Base-by-base conservation (phyloP, 2,329 filamentous ascomycete genomes). In the Fusarium goolgardi region DNA sequence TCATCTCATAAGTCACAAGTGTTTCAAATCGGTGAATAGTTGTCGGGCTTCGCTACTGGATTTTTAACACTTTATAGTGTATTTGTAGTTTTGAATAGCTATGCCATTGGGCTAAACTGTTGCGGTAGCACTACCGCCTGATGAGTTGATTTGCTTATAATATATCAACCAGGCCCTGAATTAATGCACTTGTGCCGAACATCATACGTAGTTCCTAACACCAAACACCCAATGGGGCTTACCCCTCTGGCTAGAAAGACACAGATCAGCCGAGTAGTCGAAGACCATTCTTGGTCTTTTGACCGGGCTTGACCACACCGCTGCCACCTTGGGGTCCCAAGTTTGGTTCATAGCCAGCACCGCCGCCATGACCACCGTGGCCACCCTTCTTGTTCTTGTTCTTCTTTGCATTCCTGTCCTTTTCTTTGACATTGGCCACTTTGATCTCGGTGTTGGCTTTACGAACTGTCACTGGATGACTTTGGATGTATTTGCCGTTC, bases 401-500 rank as follows among this genome's bases (percentile, higher is more conserved):
- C 69, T 81, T 76, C 65, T 76, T 76, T 51, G 73, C 69, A 34
- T 74, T 72, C 29, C 77, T 76, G 55, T 82, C 77, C 72, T 87
- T 87, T 43, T 91, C 90, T 74, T 88, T 89, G 71, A 88, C 85
- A n/a, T 85, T 85, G 15, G 89, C 85, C 6, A 93, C 88, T 76
- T 92, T 93, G 78, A 99, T 93, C 78, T 98, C 94, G 8, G 95
- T 97, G 71, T 91, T 97, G 70, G 92, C 93, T 78, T 96, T 92
- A 78, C 92, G 90, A 71, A 98, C 87, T 27, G 92, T 83, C 29
- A 97, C 92, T 0, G 96, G 96, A 79, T 98, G 96, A 78, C 94
- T 97, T 74, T 97, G 95, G 76, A 99, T 98, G 80, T 99, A 99
- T 82, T 99, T 98, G 73, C 94, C 94, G 75, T 97, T 92, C 96